Base-by-base conservation (phyloP, 192 early-diverging fungal species). In the Entomortierella beljakovae region DNA sequence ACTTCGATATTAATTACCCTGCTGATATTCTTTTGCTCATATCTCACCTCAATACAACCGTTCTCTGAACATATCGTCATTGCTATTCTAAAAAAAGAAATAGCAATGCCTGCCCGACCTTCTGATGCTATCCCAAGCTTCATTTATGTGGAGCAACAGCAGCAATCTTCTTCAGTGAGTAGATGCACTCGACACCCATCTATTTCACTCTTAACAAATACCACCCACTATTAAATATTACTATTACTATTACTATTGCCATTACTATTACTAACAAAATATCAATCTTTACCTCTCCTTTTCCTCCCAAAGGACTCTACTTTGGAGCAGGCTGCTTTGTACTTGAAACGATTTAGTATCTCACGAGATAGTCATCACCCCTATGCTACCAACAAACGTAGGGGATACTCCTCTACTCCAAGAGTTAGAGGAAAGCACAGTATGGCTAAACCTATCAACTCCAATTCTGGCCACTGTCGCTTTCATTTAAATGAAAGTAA, bases 361-460 rank as follows among this genome's bases (percentile, higher is more conserved):
- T 32, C 70, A 6, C 16, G 56, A 11, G 32, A 53, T 38, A 29
- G 37, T 33, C 60, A 26, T 5, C 53, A 57, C 20, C 55, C 55
- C 18, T 8, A 35, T 7, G 6, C 65, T 26, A 23, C 40, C 40
- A 58, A 35, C 48, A 61, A 51, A 15, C 60, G 66, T 32, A 38
- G 64, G 40, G 55, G 73, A 9, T 61, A 61, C 3, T 49, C 71
- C 33, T 50, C 57, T 11, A 58, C 35, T 6, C 68, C 61, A 0
- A 54, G 73, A 23, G 42, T 77, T 6, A 54, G 73, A 63, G 66
- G 65, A 2, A 77, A 68, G 42, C 60, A 68, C 34, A 66, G 65
- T 8, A 8, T 29, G 35, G 61, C 57, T 2, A 77, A 77, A 37
- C 26, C 55, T 15, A 34, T 50, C 18, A 32, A 58, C 35, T n/a